Conservation (phyloP, 805 yeast genomes). For the Hanseniaspora hatyaiensis region DNA sequence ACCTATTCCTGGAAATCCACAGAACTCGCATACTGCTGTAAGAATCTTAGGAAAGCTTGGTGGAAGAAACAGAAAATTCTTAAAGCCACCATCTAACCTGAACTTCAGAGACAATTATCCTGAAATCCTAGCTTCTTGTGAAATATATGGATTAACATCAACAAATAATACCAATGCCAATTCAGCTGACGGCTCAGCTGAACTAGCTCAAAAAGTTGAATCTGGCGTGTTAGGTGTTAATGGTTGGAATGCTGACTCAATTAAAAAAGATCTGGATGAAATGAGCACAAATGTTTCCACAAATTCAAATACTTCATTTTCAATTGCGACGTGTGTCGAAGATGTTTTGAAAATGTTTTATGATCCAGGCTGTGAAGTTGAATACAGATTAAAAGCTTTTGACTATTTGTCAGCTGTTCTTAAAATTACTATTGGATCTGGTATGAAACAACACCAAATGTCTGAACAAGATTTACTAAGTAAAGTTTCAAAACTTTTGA, state of each 20-base stretch:
- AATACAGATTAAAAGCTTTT: slow-evolving; percentile 69
- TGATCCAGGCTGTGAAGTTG: slow-evolving; percentile 44
- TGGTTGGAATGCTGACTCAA: slow-evolving; percentile 7
- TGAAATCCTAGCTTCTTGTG: slow-evolving; percentile 56
- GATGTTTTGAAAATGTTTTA: slow-evolving; percentile 68
- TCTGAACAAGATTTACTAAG: slow-evolving; percentile 34
- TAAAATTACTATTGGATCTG: slow-evolving; percentile 43
- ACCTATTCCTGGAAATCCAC: slow-evolving; percentile 90
- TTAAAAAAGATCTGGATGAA: not conserved
- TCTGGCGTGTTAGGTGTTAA: slow-evolving; percentile 10
- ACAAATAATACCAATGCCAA: no score
- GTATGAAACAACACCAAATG: slow-evolving; percentile 5
- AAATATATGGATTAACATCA: slow-evolving; percentile 51
- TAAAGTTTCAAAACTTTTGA: slow-evolving; percentile 37
- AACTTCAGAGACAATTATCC: slow-evolving; percentile 47
- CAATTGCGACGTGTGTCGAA: slow-evolving; percentile 71
- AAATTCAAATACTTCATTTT: slow-evolving; percentile 46
- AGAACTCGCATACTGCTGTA: slow-evolving; percentile 87
- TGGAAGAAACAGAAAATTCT: slow-evolving; percentile 81
- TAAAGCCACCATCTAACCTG: slow-evolving; percentile 63
- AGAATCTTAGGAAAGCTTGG: slow-evolving; percentile 90
- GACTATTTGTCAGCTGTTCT: slow-evolving; percentile 55
- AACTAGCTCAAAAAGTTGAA: not conserved
- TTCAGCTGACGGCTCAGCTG: not conserved
- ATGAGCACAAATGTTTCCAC: not conserved